Base-by-base conservation (phyloP, 2,329 filamentous ascomycete genomes). In the Aspergillus piperis region DNA sequence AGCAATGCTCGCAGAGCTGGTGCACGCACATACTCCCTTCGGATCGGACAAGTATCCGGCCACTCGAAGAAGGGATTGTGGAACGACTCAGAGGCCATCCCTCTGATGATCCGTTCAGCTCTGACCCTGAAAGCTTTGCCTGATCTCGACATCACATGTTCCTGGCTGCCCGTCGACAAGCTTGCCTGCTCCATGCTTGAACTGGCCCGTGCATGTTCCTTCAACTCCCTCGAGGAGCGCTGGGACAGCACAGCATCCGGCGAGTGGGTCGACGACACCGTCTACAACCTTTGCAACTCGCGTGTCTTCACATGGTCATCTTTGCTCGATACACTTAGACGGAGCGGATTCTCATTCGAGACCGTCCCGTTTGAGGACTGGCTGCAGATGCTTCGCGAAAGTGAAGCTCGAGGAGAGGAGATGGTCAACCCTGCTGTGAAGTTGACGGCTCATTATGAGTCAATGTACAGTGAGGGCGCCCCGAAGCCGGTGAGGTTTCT, bases 21-120 rank as follows among this genome's bases (percentile, higher is more conserved):
- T 0, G 72, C 72, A 8, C 62, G 66, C 10, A 60, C 68, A 0
- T 74, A 68, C 58, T 70, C 72, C 0, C 68, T 75, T 5, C 71
- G 73, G 2, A 75, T 75, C 17, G 73, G 73, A 0, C 73, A 75
- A 55, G 70, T 75, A 0, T 74, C 72, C 0, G 73, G 73, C 3
- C 71, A 75, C 51, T 73, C 73, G 1, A 69, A 69, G 42, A 68
- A 65, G 25, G 72, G 72, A 1, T 56, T 73, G 4, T 76, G 73
- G 74, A 76, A 75, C 54, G 71, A 73, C 52, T 67, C 57, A 0
- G 74, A 76, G 49, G 71, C 71, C 1, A 54, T 75, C 0, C 73
- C 73, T 2, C 55, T 75, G 6, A 69, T 76, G 65, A 67, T 76
- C 2, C 68, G 71, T 2, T 75, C 71, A 5, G 70, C 71, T 0